Evolutionary conservation across 164 flowering plant species (phyloP).

Genomic region (Cinnamomum chago): DNA sequence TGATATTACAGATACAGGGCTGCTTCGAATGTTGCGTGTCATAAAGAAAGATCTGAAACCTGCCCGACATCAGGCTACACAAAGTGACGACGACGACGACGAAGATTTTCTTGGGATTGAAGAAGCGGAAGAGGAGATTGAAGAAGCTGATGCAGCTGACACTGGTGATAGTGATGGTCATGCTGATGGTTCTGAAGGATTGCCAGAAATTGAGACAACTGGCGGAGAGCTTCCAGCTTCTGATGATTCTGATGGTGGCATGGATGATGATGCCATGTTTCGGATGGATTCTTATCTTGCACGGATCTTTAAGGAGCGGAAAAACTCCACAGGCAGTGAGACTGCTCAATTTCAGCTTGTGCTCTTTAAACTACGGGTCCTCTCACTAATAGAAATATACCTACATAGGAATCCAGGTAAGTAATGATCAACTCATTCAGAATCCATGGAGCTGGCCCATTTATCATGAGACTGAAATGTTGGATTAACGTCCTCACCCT

Average conservation of each 20-base stretch:
- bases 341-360: conserved; percentile 86
- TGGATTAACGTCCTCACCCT: not conserved
- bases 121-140: conserved; percentile 69
- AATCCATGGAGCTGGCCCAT: not conserved
- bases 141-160: conserved; percentile 60
- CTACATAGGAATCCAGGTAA: conserved; percentile 82
- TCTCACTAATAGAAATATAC: conserved; percentile 85
- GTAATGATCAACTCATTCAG: conserved; percentile 11
- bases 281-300: conserved; percentile 83
- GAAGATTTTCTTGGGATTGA: conserved; percentile 73
- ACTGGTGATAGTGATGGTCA: conserved; percentile 65
- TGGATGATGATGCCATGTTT: conserved; percentile 98
- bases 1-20: conserved; percentile 67
- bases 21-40: conserved; percentile 68
- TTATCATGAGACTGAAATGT: not conserved
- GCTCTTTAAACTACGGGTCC: conserved; percentile 91
- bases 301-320: conserved; percentile 64
- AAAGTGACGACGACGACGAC: conserved; percentile 39
- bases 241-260: conserved; percentile 77
- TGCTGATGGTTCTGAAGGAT: conserved; percentile 55
- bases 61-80: conserved; percentile 52
- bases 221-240: conserved; percentile 22
- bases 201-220: conserved; percentile 23
- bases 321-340: conserved; percentile 73
- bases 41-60: conserved; percentile 82